Evolutionary conservation across 2,329 filamentous ascomycete species (phyloP).

Genomic region (Talaromyces pinophilus): DNA sequence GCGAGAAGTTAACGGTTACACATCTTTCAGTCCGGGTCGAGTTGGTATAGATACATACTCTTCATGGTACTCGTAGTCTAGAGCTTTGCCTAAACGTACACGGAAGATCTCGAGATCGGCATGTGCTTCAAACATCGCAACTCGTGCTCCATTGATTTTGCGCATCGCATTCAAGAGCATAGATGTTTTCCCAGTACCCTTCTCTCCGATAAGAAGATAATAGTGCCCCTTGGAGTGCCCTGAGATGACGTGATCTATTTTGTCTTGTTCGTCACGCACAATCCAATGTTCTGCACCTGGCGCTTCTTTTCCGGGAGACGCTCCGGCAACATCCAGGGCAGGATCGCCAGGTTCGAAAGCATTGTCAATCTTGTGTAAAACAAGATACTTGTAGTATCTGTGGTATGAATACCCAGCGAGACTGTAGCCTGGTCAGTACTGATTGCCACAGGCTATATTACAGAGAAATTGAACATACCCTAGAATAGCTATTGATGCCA

Average conservation of each 20-base stretch:
- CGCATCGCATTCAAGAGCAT: conserved; percentile 97
- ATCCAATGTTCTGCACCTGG: conserved; percentile 71
- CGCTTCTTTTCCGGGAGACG: conserved; percentile 40
- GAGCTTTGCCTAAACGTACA: conserved; percentile 83
- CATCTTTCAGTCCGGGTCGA: neutral
- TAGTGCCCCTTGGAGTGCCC: conserved; percentile 79
- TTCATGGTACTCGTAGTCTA: conserved; percentile 96
- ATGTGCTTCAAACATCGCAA: conserved; percentile 95
- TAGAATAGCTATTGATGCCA: conserved; percentile 72
- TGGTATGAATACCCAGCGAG: conserved; percentile 76
- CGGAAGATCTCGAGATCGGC: conserved; percentile 94
- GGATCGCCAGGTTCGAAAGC: conserved; percentile 93
- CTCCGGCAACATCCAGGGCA: conserved; percentile 75
- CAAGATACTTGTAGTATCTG: conserved; percentile 81
- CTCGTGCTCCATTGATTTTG: conserved; percentile 82
- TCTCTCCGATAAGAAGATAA: conserved; percentile 88
- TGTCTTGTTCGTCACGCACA: conserved; percentile 74
- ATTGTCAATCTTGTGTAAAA: conserved; percentile 87
- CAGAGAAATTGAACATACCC: conserved; percentile 58
- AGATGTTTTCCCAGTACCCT: conserved; percentile 93
- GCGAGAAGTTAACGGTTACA: conserved; percentile 23
- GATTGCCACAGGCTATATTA: neutral
- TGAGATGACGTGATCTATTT: conserved; percentile 78
- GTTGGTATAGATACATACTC: conserved; percentile 61
- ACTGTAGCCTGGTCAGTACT: conserved; percentile 29